A percentile compares a stretch with the other conserved stretches of the same genome.
phyloP scores from a whole-genome alignment of 2,329 filamentous ascomycete genomes.

The Teratosphaeria epicoccoides region DNA sequence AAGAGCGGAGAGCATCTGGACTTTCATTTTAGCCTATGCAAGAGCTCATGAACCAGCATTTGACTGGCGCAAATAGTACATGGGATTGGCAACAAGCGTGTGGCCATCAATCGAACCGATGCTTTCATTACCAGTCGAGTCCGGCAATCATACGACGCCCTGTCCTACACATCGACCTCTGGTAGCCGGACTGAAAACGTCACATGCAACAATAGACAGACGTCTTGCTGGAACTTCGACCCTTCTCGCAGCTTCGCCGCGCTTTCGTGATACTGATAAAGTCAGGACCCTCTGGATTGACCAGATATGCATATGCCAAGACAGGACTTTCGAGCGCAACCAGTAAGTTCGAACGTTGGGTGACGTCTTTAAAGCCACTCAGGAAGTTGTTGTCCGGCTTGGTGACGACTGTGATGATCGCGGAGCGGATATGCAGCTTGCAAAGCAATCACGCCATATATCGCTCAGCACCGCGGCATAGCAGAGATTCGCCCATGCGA shows the following conservation, averaged over 20 bases:
- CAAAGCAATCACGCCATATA: conserved; percentile 15
- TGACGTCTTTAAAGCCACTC: conserved; percentile 20
- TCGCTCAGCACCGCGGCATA: conserved; percentile 9
- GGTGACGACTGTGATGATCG: conserved; percentile 20
- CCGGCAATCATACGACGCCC: conserved; percentile 18
- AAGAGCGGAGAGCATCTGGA: conserved; percentile 7
- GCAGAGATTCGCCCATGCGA: conserved; percentile 7
- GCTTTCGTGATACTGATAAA: conserved; percentile 15
- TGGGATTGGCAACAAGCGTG: conserved; percentile 15
- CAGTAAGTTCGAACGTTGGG: conserved; percentile 25
- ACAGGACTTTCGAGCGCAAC: conserved; percentile 18
- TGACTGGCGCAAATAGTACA: conserved; percentile 19
- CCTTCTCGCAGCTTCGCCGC: conserved; percentile 18
- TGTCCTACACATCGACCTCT: conserved; percentile 23
- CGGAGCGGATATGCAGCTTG: conserved; percentile 20
- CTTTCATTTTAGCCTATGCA: conserved; percentile 16
- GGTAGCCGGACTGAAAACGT: conserved; percentile 14
- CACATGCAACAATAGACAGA: conserved; percentile 17
- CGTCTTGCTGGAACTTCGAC: conserved; percentile 16
- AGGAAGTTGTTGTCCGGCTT: conserved; percentile 23
- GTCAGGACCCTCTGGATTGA: conserved; percentile 21
- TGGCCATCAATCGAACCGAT: conserved; percentile 19
- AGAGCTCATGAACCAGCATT: conserved; percentile 18
- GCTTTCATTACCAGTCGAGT: conserved; percentile 14
- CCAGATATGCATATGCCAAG: conserved; percentile 24